phyloP scores from a whole-genome alignment of 2,329 filamentous ascomycete species.

The Apiospora pterosperma region DNA sequence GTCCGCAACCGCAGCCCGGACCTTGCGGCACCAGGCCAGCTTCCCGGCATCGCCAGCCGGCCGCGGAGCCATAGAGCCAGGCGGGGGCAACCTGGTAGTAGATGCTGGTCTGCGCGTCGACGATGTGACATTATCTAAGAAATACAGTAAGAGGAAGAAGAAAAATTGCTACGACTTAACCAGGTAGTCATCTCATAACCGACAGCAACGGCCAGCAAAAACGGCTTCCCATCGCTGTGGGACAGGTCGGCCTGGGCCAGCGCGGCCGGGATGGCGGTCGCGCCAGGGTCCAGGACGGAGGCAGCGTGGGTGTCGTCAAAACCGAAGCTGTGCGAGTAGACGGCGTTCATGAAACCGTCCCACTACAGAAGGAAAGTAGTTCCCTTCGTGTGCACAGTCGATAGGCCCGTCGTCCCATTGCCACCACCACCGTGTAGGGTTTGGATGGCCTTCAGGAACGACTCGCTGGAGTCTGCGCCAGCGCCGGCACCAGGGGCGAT shows the following conservation, averaged over 20 bases:
- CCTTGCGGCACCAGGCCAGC: constrained; percentile 18
- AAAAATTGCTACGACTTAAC: constrained; percentile 14
- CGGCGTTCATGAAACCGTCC: constrained; percentile 37
- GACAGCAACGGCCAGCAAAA: constrained; percentile 26
- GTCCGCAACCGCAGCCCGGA: constrained; percentile 14
- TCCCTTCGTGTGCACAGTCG: constrained; percentile 32
- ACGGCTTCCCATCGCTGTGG: constrained; percentile 22
- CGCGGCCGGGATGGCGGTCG: constrained; percentile 34
- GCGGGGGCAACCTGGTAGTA: constrained; percentile 25
- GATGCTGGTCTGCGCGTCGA: constrained; percentile 27
- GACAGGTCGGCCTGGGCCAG: constrained; percentile 25
- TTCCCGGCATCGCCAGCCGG: constrained; percentile 21
- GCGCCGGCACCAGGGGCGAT: constrained; percentile 19
- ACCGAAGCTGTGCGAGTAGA: constrained; percentile 39
- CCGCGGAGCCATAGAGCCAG: constrained; percentile 19
- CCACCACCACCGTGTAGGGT: constrained; percentile 13
- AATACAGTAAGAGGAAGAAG: not conserved
- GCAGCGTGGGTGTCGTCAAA: constrained; percentile 42
- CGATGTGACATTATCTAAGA: constrained; percentile 3
- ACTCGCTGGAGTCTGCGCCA: constrained; percentile 18
- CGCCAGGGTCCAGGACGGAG: constrained; percentile 37
- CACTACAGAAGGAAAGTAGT: constrained; percentile 31
- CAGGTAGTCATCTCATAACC: constrained; percentile 25
- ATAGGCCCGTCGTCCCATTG: constrained; percentile 15
- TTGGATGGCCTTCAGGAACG: constrained; percentile 32